Evolutionary conservation across 208 protist species (phyloP), one percentile per base, ranked within the genome.

Genomic region (Leishmania turanica): DNA sequence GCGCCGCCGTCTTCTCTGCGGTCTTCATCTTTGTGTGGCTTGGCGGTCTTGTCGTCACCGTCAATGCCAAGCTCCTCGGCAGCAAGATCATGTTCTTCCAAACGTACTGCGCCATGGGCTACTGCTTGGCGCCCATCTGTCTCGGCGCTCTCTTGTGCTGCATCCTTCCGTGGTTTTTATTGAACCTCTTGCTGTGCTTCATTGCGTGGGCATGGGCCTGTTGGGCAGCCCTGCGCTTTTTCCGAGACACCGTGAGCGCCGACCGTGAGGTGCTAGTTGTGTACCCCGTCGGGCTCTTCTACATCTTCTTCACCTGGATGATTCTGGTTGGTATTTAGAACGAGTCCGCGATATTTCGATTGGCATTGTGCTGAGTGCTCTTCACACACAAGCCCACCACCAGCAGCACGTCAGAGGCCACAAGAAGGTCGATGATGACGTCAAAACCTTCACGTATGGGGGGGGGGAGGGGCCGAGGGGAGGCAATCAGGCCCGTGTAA

Each of bases 251-350:
- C 3, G 88, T 97, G 2, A 84, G 74, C 45, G 72, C 74, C 9
- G 81, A 93, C 34, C 79, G 91, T 19, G 88, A 92, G 60, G 34
- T 90, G 45, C 88, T 99, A 17, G 96, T 91, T 11, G 68, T 98
- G 13, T 99, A 98, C 87, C 98, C 98, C 0, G 92, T 99, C 24
- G 89, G 74, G 15, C 90, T 99, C 15, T 99, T 99, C 83, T 99
- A 98, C 83, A 71, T 96, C 68, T 91, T 95, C 65, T 88, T 99
- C 51, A 88, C 89, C 40, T 99, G 96, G 95, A 94, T 99, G 90
- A 81, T 96, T 8, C 68, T 90, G 11, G 90, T 92, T 15, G 90
- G 90, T 45, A 64, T 95, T 15, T 92, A 86, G 60, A 15, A 42
- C 42, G 54, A 21, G 11, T 0, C 21, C 19, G 21, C 13, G 54